Evolutionary conservation across 106 monocot species (phyloP), one percentile per base, ranked within the genome.

Genomic region (Alisma plantagoaquatica): DNA sequence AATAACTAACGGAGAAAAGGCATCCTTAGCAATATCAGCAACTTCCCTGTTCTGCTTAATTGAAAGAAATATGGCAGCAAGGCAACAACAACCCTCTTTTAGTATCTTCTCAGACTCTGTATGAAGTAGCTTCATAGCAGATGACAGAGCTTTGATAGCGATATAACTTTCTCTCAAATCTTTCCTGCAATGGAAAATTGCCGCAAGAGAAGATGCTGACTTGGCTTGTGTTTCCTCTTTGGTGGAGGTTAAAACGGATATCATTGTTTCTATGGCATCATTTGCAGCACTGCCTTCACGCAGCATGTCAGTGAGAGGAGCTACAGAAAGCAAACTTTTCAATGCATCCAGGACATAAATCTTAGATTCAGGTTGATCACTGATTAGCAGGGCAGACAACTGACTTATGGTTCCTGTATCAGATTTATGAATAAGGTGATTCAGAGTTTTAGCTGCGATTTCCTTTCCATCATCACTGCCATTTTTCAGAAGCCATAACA

Each of bases 231-330:
- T 99, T 59, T 99, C 98, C 57, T 99, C 98, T 47, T 75, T 90
- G 23, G 65, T 50, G 23, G 73, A 77, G 43, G 56, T 61, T 41
- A 86, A 47, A 24, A 76, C 78, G 61, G 78, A 86, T 60, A 99
- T 91, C 86, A 99, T 99, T 11, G 98, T 91, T 43, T 99, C 84
- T 43, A 91, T 61, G n/a, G 90, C 86, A 79, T 99, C 98, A 70
- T 99, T 90, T 45, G 98, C 85, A 51, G 98, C 90, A 70, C 79
- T 86, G 33, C 90, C 98, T 69, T 99, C 98, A 67, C 71, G 82
- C 70, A 99, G 48, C 49, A 99, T 82, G 70, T 99, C 98, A 82
- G 41, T 75, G 23, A 99, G 59, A 24, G 89, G 85, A 46, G 79
- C 79, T 17, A 86, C 79, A 32, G 77, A 79, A 63, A 99, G 98